Percentiles rank a stretch among this genome's conserved stretches.
Evolutionary conservation across 192 early-diverging fungal genomes (phyloP).

Genomic region (Radiomyces spectabilis): DNA sequence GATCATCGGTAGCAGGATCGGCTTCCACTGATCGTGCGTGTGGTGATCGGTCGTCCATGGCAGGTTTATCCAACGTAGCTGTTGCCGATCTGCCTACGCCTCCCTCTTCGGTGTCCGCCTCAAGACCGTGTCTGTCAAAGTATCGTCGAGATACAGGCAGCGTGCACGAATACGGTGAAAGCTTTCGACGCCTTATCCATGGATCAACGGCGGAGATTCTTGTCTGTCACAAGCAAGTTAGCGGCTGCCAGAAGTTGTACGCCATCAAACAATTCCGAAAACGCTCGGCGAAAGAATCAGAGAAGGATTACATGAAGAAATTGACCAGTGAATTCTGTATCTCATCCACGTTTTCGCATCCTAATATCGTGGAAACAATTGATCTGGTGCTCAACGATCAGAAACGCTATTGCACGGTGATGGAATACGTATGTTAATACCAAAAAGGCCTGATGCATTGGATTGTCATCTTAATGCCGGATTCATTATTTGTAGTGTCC

Average conservation of each 20-base stretch:
- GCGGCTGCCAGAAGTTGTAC: conserved; percentile 56
- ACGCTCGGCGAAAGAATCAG: conserved; percentile 73
- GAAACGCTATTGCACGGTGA: conserved; percentile 73
- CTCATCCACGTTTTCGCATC: conserved; percentile 80
- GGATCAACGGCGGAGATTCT: conserved; percentile 90
- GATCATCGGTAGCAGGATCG: no score
- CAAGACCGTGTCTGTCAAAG: no score
- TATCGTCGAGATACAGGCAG: no score
- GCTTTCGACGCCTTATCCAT: conserved; percentile 69
- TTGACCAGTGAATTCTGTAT: conserved; percentile 95
- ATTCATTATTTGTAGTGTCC: conserved; percentile 52
- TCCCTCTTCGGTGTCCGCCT: no score
- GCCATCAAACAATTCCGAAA: conserved; percentile 90
- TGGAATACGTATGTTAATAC: conserved; percentile 45
- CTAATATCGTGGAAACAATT: conserved; percentile 87
- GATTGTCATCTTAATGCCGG: neutral
- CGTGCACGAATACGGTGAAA: conserved; percentile 16
- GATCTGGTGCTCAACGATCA: conserved; percentile 92
- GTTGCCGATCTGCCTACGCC: no score
- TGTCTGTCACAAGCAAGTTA: conserved; percentile 64
- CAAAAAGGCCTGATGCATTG: no score
- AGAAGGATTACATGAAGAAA: conserved; percentile 96
- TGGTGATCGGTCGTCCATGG: no score
- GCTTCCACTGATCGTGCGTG: no score
- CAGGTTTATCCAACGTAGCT: no score